Evolutionary conservation across 1,139 yeast genomes (phyloP).

Genomic region (Yamadazyma atlantica): DNA sequence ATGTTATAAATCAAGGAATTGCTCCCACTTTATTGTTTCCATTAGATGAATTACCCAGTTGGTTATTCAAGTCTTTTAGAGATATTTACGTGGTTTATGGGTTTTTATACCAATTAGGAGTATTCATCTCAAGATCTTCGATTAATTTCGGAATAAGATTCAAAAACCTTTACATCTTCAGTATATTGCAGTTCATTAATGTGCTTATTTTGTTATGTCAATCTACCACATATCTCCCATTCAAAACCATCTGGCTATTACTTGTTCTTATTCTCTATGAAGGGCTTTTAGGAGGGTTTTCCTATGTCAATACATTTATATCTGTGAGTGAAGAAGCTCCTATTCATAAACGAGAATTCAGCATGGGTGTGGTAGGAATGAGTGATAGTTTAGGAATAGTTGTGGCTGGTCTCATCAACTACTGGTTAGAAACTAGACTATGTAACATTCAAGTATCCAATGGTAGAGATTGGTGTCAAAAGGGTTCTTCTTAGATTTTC

Average conservation of each 20-base stretch:
- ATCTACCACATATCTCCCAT: conserved; percentile 62
- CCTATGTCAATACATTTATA: conserved; percentile 86
- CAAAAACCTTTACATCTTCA: conserved; percentile 56
- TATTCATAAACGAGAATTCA: conserved; percentile 66
- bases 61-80: conserved; percentile 62
- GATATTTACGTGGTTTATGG: conserved; percentile 94
- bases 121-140: conserved; percentile 85
- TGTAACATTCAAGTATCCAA: conserved; percentile 66
- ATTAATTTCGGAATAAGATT: conserved; percentile 63
- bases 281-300: conserved; percentile 85
- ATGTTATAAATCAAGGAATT: conserved; percentile 86
- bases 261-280: conserved; percentile 74
- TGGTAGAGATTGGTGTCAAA: conserved; percentile 64
- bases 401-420: conserved; percentile 72
- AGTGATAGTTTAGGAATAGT: conserved; percentile 91
- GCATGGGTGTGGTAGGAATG: conserved; percentile 90
- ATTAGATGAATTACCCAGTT: conserved; percentile 58
- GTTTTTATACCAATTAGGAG: conserved; percentile 90
- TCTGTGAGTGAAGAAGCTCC: conserved; percentile 67
- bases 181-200: conserved; percentile 69
- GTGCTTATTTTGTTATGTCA: conserved; percentile 60
- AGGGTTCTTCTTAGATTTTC: background rate
- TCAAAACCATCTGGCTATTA: conserved; percentile 53
- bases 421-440: conserved; percentile 71
- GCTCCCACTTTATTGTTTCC: conserved; percentile 86